Percentiles rank a stretch among this genome's conserved stretches.
Evolutionary conservation across 1,284 basidiomycete genomes (phyloP).

Genomic region (Rhodotorula sp.): DNA sequence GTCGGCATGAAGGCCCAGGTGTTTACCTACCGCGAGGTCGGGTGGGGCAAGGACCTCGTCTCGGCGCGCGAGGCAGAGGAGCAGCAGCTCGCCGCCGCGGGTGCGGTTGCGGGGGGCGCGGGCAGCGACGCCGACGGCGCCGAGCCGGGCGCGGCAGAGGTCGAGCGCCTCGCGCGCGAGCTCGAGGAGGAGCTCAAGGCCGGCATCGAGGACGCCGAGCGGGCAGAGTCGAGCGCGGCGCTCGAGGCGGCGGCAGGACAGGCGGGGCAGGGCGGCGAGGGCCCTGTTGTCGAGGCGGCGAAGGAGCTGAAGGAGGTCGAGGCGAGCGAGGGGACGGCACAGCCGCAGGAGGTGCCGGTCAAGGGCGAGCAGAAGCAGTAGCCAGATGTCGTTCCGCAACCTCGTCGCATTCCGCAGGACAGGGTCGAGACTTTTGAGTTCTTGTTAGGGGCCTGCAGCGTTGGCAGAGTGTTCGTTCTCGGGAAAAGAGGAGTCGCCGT

Average conservation of each 20-base stretch:
- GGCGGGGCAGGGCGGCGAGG: not conserved
- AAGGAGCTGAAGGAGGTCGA: constrained; percentile 12
- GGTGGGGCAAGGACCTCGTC: constrained; percentile 48
- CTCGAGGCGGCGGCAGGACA: constrained; percentile 4
- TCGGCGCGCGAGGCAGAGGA: constrained; percentile 3
- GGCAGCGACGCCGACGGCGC: not conserved
- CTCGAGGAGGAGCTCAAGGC: constrained; percentile 12
- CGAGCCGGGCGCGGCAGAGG: not conserved
- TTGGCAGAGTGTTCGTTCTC: too few relatives aligned
- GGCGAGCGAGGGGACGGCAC: not conserved
- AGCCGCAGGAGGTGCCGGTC: constrained; percentile 10
- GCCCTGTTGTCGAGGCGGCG: constrained; percentile 1
- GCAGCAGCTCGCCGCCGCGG: not conserved
- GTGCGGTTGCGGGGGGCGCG: not conserved
- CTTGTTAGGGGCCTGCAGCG: too few relatives aligned
- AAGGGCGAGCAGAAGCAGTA: not conserved
- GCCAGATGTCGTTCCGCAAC: too few relatives aligned
- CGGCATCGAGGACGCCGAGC: constrained; percentile 16
- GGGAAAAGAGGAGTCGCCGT: too few relatives aligned
- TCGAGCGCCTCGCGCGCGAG: constrained; percentile 4
- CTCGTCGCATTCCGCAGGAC: too few relatives aligned
- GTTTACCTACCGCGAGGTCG: constrained; percentile 71
- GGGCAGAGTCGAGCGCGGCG: not conserved
- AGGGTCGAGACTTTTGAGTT: too few relatives aligned
- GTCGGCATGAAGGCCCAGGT: constrained; percentile 81